phyloP scores from a whole-genome alignment of 768 basidiomycete genomes.

The Auricularia auricula-judae region DNA sequence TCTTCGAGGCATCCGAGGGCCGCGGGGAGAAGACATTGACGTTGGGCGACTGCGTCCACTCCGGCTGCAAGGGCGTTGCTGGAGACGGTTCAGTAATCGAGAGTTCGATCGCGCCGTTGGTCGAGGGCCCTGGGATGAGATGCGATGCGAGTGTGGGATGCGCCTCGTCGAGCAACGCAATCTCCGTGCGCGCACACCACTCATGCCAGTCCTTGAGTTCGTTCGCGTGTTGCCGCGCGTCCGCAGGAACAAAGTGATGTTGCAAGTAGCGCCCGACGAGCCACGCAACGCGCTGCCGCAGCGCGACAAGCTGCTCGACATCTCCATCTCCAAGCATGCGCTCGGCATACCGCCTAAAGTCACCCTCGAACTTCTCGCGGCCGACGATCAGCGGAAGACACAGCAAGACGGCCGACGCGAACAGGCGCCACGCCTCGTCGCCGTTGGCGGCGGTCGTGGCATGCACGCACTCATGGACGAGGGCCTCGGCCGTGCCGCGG shows the following conservation, averaged over 20 bases:
- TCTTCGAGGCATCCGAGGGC: slow-evolving; percentile 31
- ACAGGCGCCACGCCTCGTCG: slow-evolving; percentile 41
- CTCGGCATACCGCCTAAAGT: slow-evolving; percentile 54
- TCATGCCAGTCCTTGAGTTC: slow-evolving; percentile 16
- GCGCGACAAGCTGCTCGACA: slow-evolving; percentile 25
- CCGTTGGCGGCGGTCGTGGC: slow-evolving; percentile 46
- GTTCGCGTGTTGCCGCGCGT: slow-evolving; percentile 46
- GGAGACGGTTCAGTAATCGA: slow-evolving; percentile 22
- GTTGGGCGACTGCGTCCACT: slow-evolving; percentile 28
- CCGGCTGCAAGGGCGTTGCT: slow-evolving; percentile 11
- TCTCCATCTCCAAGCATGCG: slow-evolving; percentile 51
- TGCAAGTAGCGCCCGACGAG: slow-evolving; percentile 54
- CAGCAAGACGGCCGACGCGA: slow-evolving; percentile 50
- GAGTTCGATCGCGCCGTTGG: background rate
- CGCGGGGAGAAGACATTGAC: slow-evolving; percentile 43
- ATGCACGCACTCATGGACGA: slow-evolving; percentile 74
- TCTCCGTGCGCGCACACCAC: slow-evolving; percentile 12
- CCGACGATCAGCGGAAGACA: slow-evolving; percentile 47
- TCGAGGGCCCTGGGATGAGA: background rate
- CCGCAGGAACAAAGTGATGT: slow-evolving; percentile 43
- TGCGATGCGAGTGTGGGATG: background rate
- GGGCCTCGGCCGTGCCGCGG: slow-evolving; percentile 66
- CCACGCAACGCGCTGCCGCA: slow-evolving; percentile 45
- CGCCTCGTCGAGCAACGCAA: slow-evolving; percentile 19
- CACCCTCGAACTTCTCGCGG: slow-evolving; percentile 49